A percentile compares a stretch with the other conserved stretches of the same genome.
Evolutionary conservation across 2,329 filamentous ascomycete species (phyloP).

Genomic region (Chalara sp.): DNA sequence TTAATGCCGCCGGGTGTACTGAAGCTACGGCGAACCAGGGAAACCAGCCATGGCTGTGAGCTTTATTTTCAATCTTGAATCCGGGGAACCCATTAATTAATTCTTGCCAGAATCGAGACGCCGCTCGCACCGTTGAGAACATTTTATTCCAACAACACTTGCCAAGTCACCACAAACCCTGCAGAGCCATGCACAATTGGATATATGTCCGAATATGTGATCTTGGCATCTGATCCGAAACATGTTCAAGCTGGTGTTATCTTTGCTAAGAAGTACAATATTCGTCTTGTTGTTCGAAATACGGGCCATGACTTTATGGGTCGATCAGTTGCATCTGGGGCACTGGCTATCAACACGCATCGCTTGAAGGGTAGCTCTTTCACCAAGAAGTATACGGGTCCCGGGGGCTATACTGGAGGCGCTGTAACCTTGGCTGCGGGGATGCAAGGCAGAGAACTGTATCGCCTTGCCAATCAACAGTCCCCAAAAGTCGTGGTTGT

Average conservation of each 20-base stretch:
- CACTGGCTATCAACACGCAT: conserved; percentile 48
- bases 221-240: conserved; percentile 18
- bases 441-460: conserved; percentile 46
- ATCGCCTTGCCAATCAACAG: conserved; percentile 36
- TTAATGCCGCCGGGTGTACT: no score
- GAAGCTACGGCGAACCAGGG: no score
- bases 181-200: conserved; percentile 28
- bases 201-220: conserved; percentile 28
- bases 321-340: conserved; percentile 40
- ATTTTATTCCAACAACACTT: no score
- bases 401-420: conserved; percentile 32
- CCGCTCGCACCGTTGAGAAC: no score
- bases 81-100: no score
- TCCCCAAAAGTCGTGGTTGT: conserved; percentile 30
- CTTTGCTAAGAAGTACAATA: conserved; percentile 30
- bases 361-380: conserved; percentile 51
- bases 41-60: no score
- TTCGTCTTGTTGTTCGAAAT: conserved; percentile 43
- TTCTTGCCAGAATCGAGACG: no score
- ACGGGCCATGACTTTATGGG: conserved; percentile 45
- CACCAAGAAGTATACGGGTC: conserved; percentile 38
- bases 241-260: conserved; percentile 28
- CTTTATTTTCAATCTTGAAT: no score
- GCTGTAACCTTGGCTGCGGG: conserved; percentile 41
- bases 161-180: no score